Base-by-base conservation (phyloP, 2,329 filamentous ascomycete genomes). In the Cytospora piceae region DNA sequence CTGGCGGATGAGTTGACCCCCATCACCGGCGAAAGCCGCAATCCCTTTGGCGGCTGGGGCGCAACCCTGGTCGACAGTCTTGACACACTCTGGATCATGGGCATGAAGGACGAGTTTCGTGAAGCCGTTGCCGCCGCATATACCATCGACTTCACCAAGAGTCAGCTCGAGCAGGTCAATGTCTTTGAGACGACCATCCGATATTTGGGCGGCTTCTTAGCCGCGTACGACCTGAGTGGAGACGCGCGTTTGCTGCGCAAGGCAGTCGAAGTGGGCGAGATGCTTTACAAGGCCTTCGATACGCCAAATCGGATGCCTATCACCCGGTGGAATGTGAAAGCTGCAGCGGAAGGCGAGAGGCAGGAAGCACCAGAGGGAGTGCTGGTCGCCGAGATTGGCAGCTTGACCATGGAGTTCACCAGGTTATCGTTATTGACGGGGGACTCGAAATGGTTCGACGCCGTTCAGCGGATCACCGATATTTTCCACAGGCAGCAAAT, bases 181-280 rank as follows among this genome's bases (percentile, higher is more conserved):
- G 58, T 63, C 9, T 68, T 81, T 81, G 0, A 77, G 80, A 64
- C 78, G 80, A 29, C 77, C 3, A 68, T 68, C 24, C 64, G 67
- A 4, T 67, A 68, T 22, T 39, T 68, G n/a, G 67, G 67, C 24
- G 67, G 67, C 9, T 64, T 68, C 20, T 49, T 68, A 12, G 57
- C 58, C 7, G 67, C 67, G 22, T 68, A 67, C 24, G 67, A 68
- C 55, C 58, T 60, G 22, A 77, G 76, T 37, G 72, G 73, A 3
- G 74, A 79, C 32, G 69, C 68, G 31, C 59, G 71, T 37, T 68
- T 81, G 9, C 69, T 80, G 14, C 70, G 73, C n/a, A 80, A 80
- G 64, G 76, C 77, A 7, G 69, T 73, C 9, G 77, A 80, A 67
- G 71, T 80, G 0, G 79, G 77, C 14, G 77, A 80, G 57, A 76